Conservation (phyloP, 306 rosid species). For the Cercis canadensis region DNA sequence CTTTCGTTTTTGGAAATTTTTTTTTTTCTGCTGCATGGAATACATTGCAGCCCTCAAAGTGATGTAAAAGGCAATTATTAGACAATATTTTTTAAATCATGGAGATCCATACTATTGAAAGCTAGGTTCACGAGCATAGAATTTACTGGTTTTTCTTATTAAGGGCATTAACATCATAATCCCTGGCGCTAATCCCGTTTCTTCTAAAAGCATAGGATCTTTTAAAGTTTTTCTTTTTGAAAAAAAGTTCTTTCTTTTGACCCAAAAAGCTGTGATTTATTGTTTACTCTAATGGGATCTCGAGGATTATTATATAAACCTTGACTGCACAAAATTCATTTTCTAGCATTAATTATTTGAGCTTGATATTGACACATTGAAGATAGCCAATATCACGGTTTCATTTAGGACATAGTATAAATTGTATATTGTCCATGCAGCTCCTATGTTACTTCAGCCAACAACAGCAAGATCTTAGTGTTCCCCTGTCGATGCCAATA, state of each 20-base stretch:
- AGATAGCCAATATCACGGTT: too few species aligned
- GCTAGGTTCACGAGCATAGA: background rate
- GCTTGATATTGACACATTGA: too few species aligned
- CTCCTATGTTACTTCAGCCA: too few species aligned
- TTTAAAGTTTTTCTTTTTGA: background rate
- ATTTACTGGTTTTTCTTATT: background rate
- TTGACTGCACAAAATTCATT: too few species aligned
- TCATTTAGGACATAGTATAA: background rate
- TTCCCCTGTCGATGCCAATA: too few species aligned
- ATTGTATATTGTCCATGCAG: background rate
- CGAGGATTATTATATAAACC: background rate
- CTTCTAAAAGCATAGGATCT: constrained; percentile 10
- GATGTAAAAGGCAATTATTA: too few species aligned
- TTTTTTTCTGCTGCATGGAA: background rate
- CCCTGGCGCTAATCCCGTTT: constrained; percentile 38
- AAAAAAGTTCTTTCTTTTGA: constrained; percentile 14
- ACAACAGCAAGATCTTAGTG: too few species aligned
- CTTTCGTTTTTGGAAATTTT: too few species aligned
- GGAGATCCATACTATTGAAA: too few species aligned
- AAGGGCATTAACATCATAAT: constrained; percentile 4
- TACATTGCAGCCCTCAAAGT: background rate
- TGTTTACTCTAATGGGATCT: constrained; percentile 5
- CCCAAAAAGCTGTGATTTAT: constrained; percentile 15
- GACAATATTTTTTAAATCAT: too few species aligned
- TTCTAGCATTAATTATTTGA: too few species aligned